Base-by-base conservation (phyloP, 2,329 filamentous ascomycete genomes). In the Didymella lethalis region DNA sequence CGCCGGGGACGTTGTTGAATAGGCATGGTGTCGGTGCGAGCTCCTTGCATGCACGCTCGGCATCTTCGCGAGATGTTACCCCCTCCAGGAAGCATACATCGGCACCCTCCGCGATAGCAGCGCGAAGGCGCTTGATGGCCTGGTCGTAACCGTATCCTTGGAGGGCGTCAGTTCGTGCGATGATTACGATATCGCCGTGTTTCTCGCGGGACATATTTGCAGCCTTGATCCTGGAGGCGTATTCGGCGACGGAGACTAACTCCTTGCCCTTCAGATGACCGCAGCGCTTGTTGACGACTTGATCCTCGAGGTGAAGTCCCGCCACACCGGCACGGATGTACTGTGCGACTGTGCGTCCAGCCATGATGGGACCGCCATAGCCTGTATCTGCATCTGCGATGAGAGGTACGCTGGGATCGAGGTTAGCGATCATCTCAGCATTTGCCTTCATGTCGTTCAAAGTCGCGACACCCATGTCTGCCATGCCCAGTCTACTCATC, bases 261-360 rank as follows among this genome's bases (percentile, higher is more conserved):
- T 85, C 79, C 73, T 90, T 90, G 53, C 86, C 85, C 0, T 75
- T 73, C 0, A 90, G 78, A 68, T 90, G 88, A 0, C 88, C 88
- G 70, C 87, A 90, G 10, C 87, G 84, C 77, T 90, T 90, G 44
- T 82, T 84, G 43, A 83, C 77, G 18, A 89, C 80, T 76, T 90
- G 86, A 73, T 88, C 86, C 71, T 89, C 86, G 56, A 89, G 82
- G 66, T 89, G 86, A 20, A 88, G 75, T 0, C 79, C 86, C 0
- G 86, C 86, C 3, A 89, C 82, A 14, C 85, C 85, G 5, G 82
- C 78, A 26, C 80, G 78, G 48, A 81, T 79, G 73, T 87, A 87
- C 44, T 80, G 74, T n/a, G 78, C 72, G 7, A 85, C 79, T 2
- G 85, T 84, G 26, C 84, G 81, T 1, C 82, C 80, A 36, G 87